phyloP scores from a whole-genome alignment of 2,329 filamentous ascomycete species.

The Diaporthe vexans region DNA sequence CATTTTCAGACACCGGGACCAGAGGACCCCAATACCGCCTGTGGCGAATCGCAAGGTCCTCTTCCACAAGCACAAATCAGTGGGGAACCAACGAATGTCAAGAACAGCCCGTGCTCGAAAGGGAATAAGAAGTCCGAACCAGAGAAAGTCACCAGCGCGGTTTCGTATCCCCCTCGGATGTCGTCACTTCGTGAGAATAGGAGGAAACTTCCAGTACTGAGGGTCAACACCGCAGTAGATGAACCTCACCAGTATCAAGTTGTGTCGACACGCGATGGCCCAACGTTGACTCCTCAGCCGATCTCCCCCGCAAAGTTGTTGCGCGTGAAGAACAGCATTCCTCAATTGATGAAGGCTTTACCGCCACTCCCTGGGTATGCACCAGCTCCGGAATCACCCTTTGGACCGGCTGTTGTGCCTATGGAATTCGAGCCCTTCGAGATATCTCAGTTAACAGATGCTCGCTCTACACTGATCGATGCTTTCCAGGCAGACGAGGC shows the following conservation, averaged over 20 bases:
- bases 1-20: conserved; percentile 34
- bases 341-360: conserved; percentile 66
- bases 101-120: not conserved
- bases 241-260: conserved; percentile 39
- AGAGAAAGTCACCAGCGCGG: not conserved
- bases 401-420: conserved; percentile 31
- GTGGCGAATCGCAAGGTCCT: not conserved
- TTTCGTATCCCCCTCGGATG: conserved; percentile 34
- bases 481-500: conserved; percentile 5
- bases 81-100: not conserved
- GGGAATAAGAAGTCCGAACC: not conserved
- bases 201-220: conserved; percentile 28
- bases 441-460: conserved; percentile 39
- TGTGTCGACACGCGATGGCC: conserved; percentile 41
- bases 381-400: conserved; percentile 34
- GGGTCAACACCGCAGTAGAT: conserved; percentile 19
- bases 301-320: conserved; percentile 62
- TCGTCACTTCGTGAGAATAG: conserved; percentile 37
- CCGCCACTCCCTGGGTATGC: conserved; percentile 57
- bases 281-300: conserved; percentile 62
- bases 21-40: not conserved
- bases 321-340: conserved; percentile 63
- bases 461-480: conserved; percentile 36
- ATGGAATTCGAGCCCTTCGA: conserved; percentile 39
- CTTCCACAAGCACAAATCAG: not conserved